Evolutionary conservation across 2,329 filamentous ascomycete species (phyloP).

Genomic region (Elsinoe fawcettii): DNA sequence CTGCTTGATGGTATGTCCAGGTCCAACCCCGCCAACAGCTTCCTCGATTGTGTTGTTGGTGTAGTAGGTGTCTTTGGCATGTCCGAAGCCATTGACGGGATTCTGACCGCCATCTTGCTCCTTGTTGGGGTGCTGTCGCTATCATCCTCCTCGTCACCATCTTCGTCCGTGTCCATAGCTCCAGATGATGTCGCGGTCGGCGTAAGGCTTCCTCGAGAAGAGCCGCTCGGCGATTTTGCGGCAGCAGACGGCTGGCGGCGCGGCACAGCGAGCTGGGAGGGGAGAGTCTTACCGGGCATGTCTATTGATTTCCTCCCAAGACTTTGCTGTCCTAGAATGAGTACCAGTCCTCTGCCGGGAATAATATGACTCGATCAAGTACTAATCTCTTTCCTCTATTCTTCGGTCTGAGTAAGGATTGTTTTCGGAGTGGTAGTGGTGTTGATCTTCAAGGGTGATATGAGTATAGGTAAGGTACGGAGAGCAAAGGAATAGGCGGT

Average conservation of each 20-base stretch:
- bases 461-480: background rate
- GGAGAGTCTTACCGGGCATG: background rate
- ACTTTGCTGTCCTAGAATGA: background rate
- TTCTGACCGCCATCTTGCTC: background rate
- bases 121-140: constrained; percentile 9
- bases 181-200: background rate
- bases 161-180: background rate
- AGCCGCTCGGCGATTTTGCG: background rate
- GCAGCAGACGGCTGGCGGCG: background rate
- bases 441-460: background rate
- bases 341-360: background rate
- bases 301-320: background rate
- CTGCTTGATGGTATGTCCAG: constrained; percentile 9
- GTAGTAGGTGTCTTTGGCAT: constrained; percentile 15
- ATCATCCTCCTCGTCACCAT: constrained; percentile 7
- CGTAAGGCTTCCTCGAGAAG: background rate
- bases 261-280: background rate
- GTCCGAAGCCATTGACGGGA: constrained; percentile 6
- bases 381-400: background rate
- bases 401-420: background rate
- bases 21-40: constrained; percentile 16
- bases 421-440: background rate
- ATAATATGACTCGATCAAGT: background rate
- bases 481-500: background rate
- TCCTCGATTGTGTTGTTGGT: constrained; percentile 9